Evolutionary conservation across 2,329 filamentous ascomycete species (phyloP), one percentile per base, ranked within the genome.

Genomic region (Clonostachys chloroleuca): DNA sequence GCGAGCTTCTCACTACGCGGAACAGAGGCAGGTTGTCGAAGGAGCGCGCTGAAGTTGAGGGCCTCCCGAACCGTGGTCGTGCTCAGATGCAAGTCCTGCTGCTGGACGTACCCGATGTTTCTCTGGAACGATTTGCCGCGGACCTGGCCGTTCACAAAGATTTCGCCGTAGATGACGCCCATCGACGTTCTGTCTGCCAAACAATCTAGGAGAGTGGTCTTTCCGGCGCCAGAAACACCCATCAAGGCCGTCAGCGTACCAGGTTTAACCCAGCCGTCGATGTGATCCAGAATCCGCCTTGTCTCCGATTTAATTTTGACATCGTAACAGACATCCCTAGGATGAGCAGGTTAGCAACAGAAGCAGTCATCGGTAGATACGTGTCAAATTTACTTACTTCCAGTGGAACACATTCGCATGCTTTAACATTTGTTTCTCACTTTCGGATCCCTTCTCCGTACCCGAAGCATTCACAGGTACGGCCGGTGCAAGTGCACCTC

Each of bases 191-290:
- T 80, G 44, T 79, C 83, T 41, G 83, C 83, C 45, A 87, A 71
- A 10, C 81, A 80, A 42, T 52, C 51, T 41, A 87, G 64, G 34
- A 87, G 70, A 5, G 83, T 86, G 2, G 83, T 87, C 60, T 87
- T 87, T 45, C 83, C 55, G 12, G 55, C 55, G 18, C 55, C 55
- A 12, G 54, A 55, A 33, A 49, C 50, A 6, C 55, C 86, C 89
- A 95, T 95, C 2, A 94, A 74, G 42, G 88, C 89, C 6, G 89
- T 95, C 50, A 94, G 67, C 14, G 87, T 94, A 41, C 90, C 90
- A 1, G 90, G 90, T 63, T 92, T 91, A 51, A 95, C 89, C 87
- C 88, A 95, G 34, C 90, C 90, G 56, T 92, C 81, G 8, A 88
- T 82, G 47, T 86, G 70, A 51, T 88, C 80, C 34, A 89, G 65